Evolutionary conservation across 1,284 basidiomycete genomes (phyloP), one percentile per base, ranked within the genome.

Genomic region (Cryptococcus sp.): DNA sequence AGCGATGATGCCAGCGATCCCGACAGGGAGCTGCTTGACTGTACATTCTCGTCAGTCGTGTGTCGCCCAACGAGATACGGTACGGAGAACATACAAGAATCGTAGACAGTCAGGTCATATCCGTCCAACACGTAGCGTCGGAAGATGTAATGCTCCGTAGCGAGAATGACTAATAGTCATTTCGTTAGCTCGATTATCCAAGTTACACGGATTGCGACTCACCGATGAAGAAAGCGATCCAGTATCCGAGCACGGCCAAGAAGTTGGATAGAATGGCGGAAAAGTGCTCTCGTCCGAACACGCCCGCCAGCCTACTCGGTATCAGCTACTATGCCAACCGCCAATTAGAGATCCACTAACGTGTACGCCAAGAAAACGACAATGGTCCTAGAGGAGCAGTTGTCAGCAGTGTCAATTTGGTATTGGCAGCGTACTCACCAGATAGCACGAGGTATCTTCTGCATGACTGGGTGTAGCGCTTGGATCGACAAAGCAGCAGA

Each of bases 231-330:
- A 86, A 83, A 1, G 84, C 83, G 0, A 81, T 81, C 85, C 85
- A 88, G 74, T 88, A 87, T n/a, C 83, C 83, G 23, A 87, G 76
- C 52, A 88, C 81, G 20, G 81, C 75, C 35, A 86, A 67, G 57
- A 80, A 80, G 58, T 86, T 76, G 20, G 70, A 75, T 5, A 88
- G 78, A 48, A 87, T 85, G 43, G 78, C 79, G 43, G 82, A 82
- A 70, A 88, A 86, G 67, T 85, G 83, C 57, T 84, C 81, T 45
- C 85, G 82, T 2, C 86, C 86, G 3, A 82, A 84, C 48, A 88
- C 82, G 17, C 85, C 84, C 0, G 85, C 83, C 40, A 85, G 13
- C 6, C 30, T 35, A 13, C 30, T 35, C 8, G 30, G 13, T 35
- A 35, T 35, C 30, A 35, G 30, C 30, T 25, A 35, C 13, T 13